Conservation (phyloP, 345 rosid genomes). For the Gossypium longicalyx region DNA sequence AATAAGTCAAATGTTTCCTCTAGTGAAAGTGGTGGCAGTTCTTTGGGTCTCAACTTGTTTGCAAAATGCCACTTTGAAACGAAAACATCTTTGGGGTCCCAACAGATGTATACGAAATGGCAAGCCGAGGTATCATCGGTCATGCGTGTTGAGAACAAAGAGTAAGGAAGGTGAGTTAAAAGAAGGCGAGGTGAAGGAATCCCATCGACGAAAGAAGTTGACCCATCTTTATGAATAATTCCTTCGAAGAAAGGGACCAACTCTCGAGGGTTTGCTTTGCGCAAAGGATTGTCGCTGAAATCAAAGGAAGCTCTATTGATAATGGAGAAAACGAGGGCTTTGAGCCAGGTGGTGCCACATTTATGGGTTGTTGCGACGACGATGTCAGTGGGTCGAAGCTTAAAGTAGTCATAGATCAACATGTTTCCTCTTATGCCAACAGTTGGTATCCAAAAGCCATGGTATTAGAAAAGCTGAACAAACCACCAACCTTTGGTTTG, state of each 20-base stretch:
- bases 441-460: neutral
- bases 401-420: slow-evolving; percentile 8
- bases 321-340: slow-evolving; percentile 26
- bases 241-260: slow-evolving; percentile 10
- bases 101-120: slow-evolving; percentile 25
- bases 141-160: slow-evolving; percentile 11
- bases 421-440: neutral
- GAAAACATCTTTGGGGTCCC: slow-evolving; percentile 29
- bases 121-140: slow-evolving; percentile 13
- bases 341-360: slow-evolving; percentile 37
- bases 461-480: neutral
- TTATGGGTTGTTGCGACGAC: slow-evolving; percentile 28
- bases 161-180: neutral
- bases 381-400: slow-evolving; percentile 15
- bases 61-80: slow-evolving; percentile 27
- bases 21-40: neutral
- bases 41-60: slow-evolving; percentile 6
- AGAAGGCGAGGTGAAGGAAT: slow-evolving; percentile 12
- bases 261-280: neutral
- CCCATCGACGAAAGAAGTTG: neutral
- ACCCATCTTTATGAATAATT: neutral
- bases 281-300: slow-evolving; percentile 13
- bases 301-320: neutral
- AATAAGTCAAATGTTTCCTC: slow-evolving; percentile 8
- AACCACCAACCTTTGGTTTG: neutral